These are phyloP conservation scores for Gigaspora rosea DNA, from an alignment of 192 early-diverging fungal genomes.

Conservation along the genomic window DNA sequence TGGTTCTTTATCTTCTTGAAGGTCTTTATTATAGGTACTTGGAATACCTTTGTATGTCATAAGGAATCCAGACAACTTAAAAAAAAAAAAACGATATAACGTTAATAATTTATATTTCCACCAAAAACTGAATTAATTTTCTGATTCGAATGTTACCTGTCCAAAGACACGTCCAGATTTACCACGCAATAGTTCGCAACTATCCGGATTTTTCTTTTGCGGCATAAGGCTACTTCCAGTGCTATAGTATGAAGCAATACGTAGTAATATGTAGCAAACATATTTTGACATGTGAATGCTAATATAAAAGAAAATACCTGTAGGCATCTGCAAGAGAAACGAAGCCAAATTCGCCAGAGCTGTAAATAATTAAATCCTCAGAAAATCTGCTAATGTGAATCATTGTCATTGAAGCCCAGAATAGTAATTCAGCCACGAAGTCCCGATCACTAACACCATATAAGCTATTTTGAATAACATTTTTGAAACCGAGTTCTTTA, in stretches of 20 bases:
- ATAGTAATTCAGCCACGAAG: slow-evolving; percentile 96
- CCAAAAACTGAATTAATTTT: neutral
- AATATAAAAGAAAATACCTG: slow-evolving; percentile 43
- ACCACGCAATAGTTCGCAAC: slow-evolving; percentile 91
- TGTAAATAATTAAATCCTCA: slow-evolving; percentile 97
- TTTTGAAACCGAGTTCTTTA: slow-evolving; percentile 84
- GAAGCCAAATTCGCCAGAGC: slow-evolving; percentile 91
- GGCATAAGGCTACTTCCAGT: slow-evolving; percentile 99
- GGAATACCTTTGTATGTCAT: slow-evolving; percentile 98
- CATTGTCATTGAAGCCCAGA: slow-evolving; percentile 92
- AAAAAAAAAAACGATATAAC: neutral
- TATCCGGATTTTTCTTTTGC: slow-evolving; percentile 99
- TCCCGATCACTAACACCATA: slow-evolving; percentile 94
- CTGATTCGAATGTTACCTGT: slow-evolving; percentile 46
- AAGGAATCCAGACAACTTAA: slow-evolving; percentile 88
- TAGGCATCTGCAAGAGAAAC: slow-evolving; percentile 95
- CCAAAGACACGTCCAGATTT: slow-evolving; percentile 98
- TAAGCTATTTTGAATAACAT: slow-evolving; percentile 85
- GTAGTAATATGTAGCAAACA: neutral
- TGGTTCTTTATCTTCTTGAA: slow-evolving; percentile 99
- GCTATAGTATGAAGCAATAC: slow-evolving; percentile 41
- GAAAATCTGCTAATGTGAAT: slow-evolving; percentile 85
- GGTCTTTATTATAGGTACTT: slow-evolving; percentile 98
- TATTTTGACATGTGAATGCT: no score
- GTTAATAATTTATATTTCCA: neutral